These are phyloP conservation scores for Bipolaris sorokiniana DNA, from an alignment of 2,329 filamentous ascomycete genomes.

Conservation along the genomic window DNA sequence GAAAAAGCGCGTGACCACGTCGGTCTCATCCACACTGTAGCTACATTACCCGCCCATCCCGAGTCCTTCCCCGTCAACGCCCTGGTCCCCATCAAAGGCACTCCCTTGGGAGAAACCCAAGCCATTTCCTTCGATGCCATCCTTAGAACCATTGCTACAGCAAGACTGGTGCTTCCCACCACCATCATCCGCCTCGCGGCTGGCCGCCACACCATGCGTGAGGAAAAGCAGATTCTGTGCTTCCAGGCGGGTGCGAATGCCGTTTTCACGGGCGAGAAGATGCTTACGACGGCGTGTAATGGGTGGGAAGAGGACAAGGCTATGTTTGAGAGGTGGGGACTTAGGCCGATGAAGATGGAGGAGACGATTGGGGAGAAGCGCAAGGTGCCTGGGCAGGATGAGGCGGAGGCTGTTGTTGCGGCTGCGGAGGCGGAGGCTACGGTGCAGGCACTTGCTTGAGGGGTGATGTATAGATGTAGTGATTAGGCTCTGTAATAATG, in stretches of 20 bases:
- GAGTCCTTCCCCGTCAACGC: conserved; percentile 93
- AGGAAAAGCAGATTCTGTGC: conserved; percentile 87
- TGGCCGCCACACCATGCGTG: conserved; percentile 80
- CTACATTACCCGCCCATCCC: conserved; percentile 79
- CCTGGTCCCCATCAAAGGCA: conserved; percentile 88
- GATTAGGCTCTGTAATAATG: not conserved
- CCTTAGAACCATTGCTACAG: conserved; percentile 82
- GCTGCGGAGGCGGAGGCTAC: conserved; percentile 15
- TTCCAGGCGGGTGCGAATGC: conserved; percentile 92
- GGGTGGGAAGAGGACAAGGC: conserved; percentile 87
- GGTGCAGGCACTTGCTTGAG: conserved; percentile 10
- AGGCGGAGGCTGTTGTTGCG: conserved; percentile 19
- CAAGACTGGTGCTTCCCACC: conserved; percentile 78
- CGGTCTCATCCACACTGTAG: conserved; percentile 80
- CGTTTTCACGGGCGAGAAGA: conserved; percentile 95
- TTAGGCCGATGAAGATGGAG: conserved; percentile 71
- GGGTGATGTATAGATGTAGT: not conserved
- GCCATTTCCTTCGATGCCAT: conserved; percentile 78
- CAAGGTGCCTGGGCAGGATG: conserved; percentile 23
- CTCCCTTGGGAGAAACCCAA: conserved; percentile 75
- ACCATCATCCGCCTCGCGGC: conserved; percentile 89
- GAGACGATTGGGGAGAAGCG: conserved; percentile 44
- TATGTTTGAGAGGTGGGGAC: conserved; percentile 84
- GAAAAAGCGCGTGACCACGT: conserved; percentile 80
- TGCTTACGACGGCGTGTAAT: conserved; percentile 90